These are phyloP conservation scores for Hericium coralloides DNA, from an alignment of 768 basidiomycete species.

Conservation along the genomic window DNA sequence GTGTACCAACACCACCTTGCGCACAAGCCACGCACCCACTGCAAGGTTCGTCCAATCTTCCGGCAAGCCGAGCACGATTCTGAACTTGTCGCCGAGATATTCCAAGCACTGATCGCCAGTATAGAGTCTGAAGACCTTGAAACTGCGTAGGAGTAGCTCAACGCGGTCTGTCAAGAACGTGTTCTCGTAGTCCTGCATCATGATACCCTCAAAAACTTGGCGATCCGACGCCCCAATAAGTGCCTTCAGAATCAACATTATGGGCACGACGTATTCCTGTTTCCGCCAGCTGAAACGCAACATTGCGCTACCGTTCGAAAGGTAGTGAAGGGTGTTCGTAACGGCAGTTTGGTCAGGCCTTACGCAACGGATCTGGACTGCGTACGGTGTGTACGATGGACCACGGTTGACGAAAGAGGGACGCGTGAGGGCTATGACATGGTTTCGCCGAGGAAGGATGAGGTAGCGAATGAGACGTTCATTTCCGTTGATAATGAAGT, in stretches of 20 bases:
- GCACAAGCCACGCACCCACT: slow-evolving; percentile 74
- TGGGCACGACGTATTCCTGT: slow-evolving; percentile 96
- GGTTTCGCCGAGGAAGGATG: slow-evolving; percentile 91
- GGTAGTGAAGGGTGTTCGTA: slow-evolving; percentile 96
- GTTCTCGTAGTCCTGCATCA: slow-evolving; percentile 95
- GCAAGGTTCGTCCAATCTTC: slow-evolving; percentile 87
- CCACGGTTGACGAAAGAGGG: slow-evolving; percentile 90
- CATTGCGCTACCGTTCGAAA: slow-evolving; percentile 95
- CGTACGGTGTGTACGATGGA: slow-evolving; percentile 89
- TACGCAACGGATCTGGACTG: slow-evolving; percentile 92
- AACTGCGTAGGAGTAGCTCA: slow-evolving; percentile 86
- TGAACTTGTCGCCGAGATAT: slow-evolving; percentile 94
- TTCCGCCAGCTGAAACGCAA: slow-evolving; percentile 95
- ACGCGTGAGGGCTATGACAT: slow-evolving; percentile 87
- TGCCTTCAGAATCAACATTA: slow-evolving; percentile 94
- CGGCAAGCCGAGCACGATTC: slow-evolving; percentile 81
- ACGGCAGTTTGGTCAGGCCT: slow-evolving; percentile 87
- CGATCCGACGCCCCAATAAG: slow-evolving; percentile 86
- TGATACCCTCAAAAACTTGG: slow-evolving; percentile 93
- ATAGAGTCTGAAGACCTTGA: slow-evolving; percentile 84
- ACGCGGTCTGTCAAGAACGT: slow-evolving; percentile 97
- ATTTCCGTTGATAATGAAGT: slow-evolving; percentile 98
- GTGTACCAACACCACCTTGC: slow-evolving; percentile 86
- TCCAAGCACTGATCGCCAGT: slow-evolving; percentile 90
- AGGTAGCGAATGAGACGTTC: slow-evolving; percentile 97